Conservation (phyloP, 164 flowering plant species). For the Tinospora cordifolia region DNA sequence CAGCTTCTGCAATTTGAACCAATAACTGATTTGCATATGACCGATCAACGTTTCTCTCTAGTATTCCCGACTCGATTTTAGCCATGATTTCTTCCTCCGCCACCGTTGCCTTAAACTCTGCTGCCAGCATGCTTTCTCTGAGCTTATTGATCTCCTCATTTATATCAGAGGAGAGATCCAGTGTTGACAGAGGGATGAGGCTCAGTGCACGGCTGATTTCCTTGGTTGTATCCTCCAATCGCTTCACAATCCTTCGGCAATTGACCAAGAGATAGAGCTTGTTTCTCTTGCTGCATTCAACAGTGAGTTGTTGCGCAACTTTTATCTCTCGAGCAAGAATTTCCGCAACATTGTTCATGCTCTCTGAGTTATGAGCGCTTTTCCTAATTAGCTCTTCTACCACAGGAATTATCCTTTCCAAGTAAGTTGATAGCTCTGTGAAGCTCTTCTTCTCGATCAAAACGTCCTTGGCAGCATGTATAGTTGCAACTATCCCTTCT, state of each 20-base stretch:
- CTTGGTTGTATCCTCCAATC: constrained; percentile 31
- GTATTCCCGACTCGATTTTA: constrained; percentile 60
- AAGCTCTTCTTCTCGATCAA: constrained; percentile 50
- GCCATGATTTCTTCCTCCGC: constrained; percentile 53
- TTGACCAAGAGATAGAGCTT: constrained; percentile 53
- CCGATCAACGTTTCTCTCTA: constrained; percentile 51
- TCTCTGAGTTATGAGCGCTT: constrained; percentile 25
- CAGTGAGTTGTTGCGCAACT: constrained; percentile 33
- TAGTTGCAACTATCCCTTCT: constrained; percentile 25
- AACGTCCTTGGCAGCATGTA: constrained; percentile 34
- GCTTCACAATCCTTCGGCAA: constrained; percentile 36
- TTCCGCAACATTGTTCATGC: constrained; percentile 32
- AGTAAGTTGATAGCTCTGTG: constrained; percentile 31
- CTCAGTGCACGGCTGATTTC: constrained; percentile 51
- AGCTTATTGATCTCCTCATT: constrained; percentile 38
- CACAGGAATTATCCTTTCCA: constrained; percentile 43
- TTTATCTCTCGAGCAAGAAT: constrained; percentile 38
- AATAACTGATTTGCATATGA: constrained; percentile 57
- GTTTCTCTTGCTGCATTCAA: constrained; percentile 51
- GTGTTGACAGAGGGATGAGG: constrained; percentile 44
- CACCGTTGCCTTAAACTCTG: constrained; percentile 48
- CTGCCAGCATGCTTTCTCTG: constrained; percentile 36
- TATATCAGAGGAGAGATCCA: constrained; percentile 38
- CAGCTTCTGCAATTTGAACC: constrained; percentile 45
- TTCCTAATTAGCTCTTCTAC: constrained; percentile 39